Percentiles rank a stretch among this genome's conserved stretches.
phyloP scores from a whole-genome alignment of 306 rosid species.

The Trifolium fragiferum region DNA sequence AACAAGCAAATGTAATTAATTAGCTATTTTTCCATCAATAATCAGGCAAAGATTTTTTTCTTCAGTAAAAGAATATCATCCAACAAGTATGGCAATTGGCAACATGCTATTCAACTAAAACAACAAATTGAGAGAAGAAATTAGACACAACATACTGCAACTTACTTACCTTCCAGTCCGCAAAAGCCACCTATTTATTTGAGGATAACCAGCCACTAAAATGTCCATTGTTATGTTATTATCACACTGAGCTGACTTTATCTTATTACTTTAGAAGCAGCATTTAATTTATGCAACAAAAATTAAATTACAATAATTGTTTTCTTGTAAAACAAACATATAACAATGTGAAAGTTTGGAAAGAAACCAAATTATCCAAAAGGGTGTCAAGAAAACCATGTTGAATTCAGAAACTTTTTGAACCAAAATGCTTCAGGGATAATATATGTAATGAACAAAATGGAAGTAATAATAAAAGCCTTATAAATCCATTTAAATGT shows the following conservation, averaged over 20 bases:
- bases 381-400: slow-evolving; percentile 22
- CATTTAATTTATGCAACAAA: slow-evolving; percentile 6
- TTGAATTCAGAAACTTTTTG: neutral
- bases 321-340: neutral
- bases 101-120: slow-evolving; percentile 10
- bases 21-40: neutral
- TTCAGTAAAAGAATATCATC: neutral
- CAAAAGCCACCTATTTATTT: slow-evolving; percentile 34
- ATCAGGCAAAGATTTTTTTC: neutral
- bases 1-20: slow-evolving; percentile 12
- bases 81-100: neutral
- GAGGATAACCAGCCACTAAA: slow-evolving; percentile 39
- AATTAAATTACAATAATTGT: neutral
- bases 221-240: slow-evolving; percentile 31
- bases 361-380: slow-evolving; percentile 9
- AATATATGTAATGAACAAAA: neutral
- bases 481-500: neutral
- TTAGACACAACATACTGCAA: slow-evolving; percentile 9
- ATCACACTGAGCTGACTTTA: slow-evolving; percentile 34
- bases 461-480: neutral
- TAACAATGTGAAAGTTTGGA: slow-evolving; percentile 2
- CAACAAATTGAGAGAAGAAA: slow-evolving; percentile 11
- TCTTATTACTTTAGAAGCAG: slow-evolving; percentile 14
- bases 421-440: slow-evolving; percentile 11
- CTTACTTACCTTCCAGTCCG: slow-evolving; percentile 46